Evolutionary conservation across 2,329 filamentous ascomycete species (phyloP).

Genomic region (Rhynchosporium graminicola): DNA sequence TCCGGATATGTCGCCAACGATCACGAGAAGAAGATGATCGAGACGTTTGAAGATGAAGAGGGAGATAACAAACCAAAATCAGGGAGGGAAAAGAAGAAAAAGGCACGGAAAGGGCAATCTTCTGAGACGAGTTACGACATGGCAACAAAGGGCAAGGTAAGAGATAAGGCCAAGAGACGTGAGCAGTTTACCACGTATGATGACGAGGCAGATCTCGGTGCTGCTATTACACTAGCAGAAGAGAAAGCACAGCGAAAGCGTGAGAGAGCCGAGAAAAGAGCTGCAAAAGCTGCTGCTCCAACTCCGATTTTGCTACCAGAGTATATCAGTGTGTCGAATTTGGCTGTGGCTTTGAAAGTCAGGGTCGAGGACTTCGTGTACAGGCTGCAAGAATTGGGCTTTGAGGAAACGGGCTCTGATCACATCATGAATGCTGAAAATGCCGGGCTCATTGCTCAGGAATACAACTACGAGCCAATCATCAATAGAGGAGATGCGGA

Average conservation of each 20-base stretch:
- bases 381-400: constrained; percentile 83
- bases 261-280: constrained; percentile 39
- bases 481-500: constrained; percentile 65
- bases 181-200: constrained; percentile 34
- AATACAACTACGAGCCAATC: constrained; percentile 88
- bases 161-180: constrained; percentile 38
- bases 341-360: constrained; percentile 75
- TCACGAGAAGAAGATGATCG: neutral
- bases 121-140: constrained; percentile 22
- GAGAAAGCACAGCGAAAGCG: constrained; percentile 45
- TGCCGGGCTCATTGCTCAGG: constrained; percentile 83
- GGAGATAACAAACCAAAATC: constrained; percentile 15
- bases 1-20: neutral
- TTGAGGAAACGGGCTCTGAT: constrained; percentile 79
- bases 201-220: constrained; percentile 37
- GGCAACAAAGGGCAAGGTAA: constrained; percentile 34
- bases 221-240: constrained; percentile 44
- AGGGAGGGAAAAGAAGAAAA: constrained; percentile 19
- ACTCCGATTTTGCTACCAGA: constrained; percentile 79
- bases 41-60: constrained; percentile 12
- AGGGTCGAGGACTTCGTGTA: constrained; percentile 68
- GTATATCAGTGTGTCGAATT: constrained; percentile 83
- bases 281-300: constrained; percentile 46
- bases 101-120: constrained; percentile 14
- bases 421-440: constrained; percentile 90